Evolutionary conservation across 2,329 filamentous ascomycete genomes (phyloP).

Genomic region (Colletotrichum eremochloae): DNA sequence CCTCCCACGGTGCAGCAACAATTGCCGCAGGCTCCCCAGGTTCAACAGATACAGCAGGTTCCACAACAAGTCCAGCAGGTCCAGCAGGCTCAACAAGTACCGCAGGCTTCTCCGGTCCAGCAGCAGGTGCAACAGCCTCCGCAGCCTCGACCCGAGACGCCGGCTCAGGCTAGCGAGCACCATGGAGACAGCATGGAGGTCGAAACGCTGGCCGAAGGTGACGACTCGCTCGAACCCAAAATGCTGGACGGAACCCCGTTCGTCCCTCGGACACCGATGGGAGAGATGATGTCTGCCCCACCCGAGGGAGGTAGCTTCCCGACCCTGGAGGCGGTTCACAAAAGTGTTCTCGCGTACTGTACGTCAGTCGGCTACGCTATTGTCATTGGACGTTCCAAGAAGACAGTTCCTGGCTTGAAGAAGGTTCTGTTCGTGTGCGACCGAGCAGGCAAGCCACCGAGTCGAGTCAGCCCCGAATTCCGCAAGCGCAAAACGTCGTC

Average conservation of each 20-base stretch:
- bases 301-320: constrained; percentile 75
- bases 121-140: constrained; percentile 53
- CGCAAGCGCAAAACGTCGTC: constrained; percentile 76
- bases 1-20: constrained; percentile 29
- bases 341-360: constrained; percentile 74
- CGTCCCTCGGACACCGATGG: constrained; percentile 67
- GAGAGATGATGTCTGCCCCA: constrained; percentile 71
- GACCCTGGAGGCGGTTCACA: constrained; percentile 74
- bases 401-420: constrained; percentile 75
- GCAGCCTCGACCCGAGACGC: constrained; percentile 50
- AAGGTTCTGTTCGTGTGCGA: constrained; percentile 78
- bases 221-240: constrained; percentile 62
- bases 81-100: constrained; percentile 45
- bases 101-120: constrained; percentile 42
- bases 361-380: constrained; percentile 77
- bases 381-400: constrained; percentile 77
- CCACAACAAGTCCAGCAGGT: constrained; percentile 48
- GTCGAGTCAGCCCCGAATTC: constrained; percentile 72
- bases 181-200: constrained; percentile 67
- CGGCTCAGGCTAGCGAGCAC: constrained; percentile 52
- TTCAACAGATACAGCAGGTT: constrained; percentile 44
- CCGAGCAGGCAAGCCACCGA: constrained; percentile 73
- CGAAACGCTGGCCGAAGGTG: constrained; percentile 62
- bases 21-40: constrained; percentile 44
- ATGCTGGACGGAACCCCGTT: constrained; percentile 64